Conservation (phyloP, 192 early-diverging fungal species). For the Entomortierella parvispora region DNA sequence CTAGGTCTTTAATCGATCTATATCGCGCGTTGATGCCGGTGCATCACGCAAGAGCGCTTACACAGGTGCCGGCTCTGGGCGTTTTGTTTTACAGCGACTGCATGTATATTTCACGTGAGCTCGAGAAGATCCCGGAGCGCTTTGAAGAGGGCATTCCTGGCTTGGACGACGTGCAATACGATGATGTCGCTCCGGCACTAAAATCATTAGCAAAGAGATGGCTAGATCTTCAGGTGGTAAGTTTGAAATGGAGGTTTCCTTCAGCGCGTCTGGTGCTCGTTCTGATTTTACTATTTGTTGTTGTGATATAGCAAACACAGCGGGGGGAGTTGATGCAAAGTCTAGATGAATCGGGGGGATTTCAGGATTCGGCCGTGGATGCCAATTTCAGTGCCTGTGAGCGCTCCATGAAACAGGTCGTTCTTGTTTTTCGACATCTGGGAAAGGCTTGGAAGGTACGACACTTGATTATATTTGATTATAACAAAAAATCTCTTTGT, state of each 20-base stretch:
- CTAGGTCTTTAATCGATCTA: constrained; percentile 61
- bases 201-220: constrained; percentile 61
- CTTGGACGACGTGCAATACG: constrained; percentile 54
- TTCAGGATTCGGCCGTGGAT: constrained; percentile 54
- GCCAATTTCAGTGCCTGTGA: constrained; percentile 58
- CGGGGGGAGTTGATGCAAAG: constrained; percentile 58
- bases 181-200: constrained; percentile 62
- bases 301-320: constrained; percentile 59
- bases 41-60: constrained; percentile 64
- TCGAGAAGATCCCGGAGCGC: constrained; percentile 49
- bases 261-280: constrained; percentile 12
- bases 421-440: constrained; percentile 58
- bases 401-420: constrained; percentile 59
- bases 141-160: constrained; percentile 37
- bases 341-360: constrained; percentile 49
- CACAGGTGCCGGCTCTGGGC: constrained; percentile 61
- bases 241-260: constrained; percentile 9
- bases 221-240: constrained; percentile 66
- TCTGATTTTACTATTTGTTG: background rate
- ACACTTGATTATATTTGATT: no score
- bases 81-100: constrained; percentile 80
- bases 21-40: constrained; percentile 72
- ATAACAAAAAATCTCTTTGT: background rate
- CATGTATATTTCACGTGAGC: constrained; percentile 65
- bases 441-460: constrained; percentile 68